Percentiles rank a stretch among this genome's conserved stretches.
Evolutionary conservation across 768 basidiomycete species (phyloP).

Genomic region (Steccherinum ochraceum): DNA sequence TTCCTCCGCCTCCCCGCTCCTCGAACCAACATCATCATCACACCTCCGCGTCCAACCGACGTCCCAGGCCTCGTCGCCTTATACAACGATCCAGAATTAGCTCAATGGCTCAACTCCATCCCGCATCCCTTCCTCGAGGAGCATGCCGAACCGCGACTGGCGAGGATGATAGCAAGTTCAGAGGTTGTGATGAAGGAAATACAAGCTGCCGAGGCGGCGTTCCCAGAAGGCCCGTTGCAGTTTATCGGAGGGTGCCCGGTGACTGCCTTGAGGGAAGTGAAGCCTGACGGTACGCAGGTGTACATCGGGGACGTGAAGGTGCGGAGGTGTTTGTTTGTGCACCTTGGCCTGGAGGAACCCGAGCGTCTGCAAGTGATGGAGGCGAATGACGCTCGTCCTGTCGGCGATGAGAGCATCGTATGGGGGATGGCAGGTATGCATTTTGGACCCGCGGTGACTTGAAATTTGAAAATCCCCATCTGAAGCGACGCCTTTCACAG

Average conservation of each 20-base stretch:
- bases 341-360: conserved; percentile 29
- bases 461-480: too few relatives aligned
- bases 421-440: conserved; percentile 58
- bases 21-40: conserved; percentile 46
- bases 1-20: conserved; percentile 49
- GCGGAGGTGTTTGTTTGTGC: conserved; percentile 27
- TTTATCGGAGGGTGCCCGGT: conserved; percentile 44
- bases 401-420: conserved; percentile 49
- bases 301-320: conserved; percentile 41
- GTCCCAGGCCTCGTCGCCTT: conserved; percentile 25
- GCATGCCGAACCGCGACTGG: conserved; percentile 34
- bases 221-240: conserved; percentile 17
- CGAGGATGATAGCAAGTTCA: conserved; percentile 21
- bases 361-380: conserved; percentile 28
- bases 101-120: conserved; percentile 34
- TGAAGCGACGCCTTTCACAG: conserved; percentile 33
- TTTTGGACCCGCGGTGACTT: neutral
- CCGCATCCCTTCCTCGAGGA: conserved; percentile 45
- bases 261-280: conserved; percentile 44
- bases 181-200: conserved; percentile 27
- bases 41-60: conserved; percentile 44
- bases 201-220: conserved; percentile 23
- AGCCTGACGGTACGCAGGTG: conserved; percentile 46
- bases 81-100: conserved; percentile 44
- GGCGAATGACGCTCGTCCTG: conserved; percentile 33